Conservation (phyloP, 164 flowering plant species). For the Tinospora cordifolia region DNA sequence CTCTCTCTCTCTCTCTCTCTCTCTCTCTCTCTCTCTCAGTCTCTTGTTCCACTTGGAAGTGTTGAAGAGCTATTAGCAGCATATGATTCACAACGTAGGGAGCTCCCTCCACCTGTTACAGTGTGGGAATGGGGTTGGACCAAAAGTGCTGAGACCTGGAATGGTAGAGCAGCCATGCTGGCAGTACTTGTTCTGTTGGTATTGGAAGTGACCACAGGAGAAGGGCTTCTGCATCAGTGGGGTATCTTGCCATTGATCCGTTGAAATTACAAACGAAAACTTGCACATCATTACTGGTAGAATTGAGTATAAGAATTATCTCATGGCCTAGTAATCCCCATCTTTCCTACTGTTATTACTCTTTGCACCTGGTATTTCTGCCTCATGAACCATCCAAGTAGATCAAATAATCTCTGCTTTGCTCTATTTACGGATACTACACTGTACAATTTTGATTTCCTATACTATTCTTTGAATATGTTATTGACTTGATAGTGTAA, state of each 20-base stretch:
- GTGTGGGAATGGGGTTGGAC: slow-evolving; percentile 99
- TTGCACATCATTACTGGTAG: neutral
- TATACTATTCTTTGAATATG: neutral
- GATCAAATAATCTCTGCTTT: neutral
- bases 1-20: neutral
- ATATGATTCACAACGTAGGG: slow-evolving; percentile 90
- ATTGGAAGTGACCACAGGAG: slow-evolving; percentile 77
- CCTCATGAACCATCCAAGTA: neutral
- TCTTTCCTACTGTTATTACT: neutral
- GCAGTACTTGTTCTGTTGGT: slow-evolving; percentile 75
- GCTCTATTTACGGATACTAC: neutral
- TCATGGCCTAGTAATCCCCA: neutral
- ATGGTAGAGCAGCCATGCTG: slow-evolving; percentile 95
- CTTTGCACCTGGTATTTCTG: neutral
- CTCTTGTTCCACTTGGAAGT: slow-evolving; percentile 91
- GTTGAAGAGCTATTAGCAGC: slow-evolving; percentile 89
- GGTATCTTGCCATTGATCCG: slow-evolving; percentile 62
- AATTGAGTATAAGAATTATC: slow-evolving; percentile 1
- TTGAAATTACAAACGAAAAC: slow-evolving; percentile 21
- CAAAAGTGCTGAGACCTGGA: slow-evolving; percentile 98
- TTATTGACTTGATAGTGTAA: neutral
- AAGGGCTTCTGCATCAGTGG: slow-evolving; percentile 90
- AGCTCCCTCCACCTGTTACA: slow-evolving; percentile 80
- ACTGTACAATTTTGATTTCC: neutral
- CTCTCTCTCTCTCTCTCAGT: slow-evolving; percentile 30